phyloP scores from a whole-genome alignment of 768 basidiomycete species.

The Termitomyces sp. region DNA sequence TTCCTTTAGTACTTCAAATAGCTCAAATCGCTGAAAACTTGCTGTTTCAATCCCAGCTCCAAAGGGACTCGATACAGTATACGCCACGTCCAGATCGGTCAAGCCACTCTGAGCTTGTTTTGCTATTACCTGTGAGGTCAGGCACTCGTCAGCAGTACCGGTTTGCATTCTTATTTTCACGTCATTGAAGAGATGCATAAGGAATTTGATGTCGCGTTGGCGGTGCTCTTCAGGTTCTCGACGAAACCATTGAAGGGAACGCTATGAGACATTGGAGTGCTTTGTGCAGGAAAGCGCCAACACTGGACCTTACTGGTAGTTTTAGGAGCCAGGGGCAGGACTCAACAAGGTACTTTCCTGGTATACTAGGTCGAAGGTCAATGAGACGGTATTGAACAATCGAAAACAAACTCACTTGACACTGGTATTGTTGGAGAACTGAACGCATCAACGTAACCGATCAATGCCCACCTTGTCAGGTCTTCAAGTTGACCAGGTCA shows the following conservation, averaged over 20 bases:
- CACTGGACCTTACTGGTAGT: slow-evolving; percentile 30
- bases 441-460: neutral
- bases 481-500: neutral
- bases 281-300: neutral
- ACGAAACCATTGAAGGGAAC: slow-evolving; percentile 41
- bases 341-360: slow-evolving; percentile 48
- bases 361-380: slow-evolving; percentile 30
- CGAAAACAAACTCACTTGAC: neutral
- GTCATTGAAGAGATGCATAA: slow-evolving; percentile 37
- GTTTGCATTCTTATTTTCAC: slow-evolving; percentile 38
- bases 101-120: slow-evolving; percentile 34
- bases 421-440: neutral
- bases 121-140: slow-evolving; percentile 34
- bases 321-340: slow-evolving; percentile 44
- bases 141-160: slow-evolving; percentile 36
- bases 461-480: neutral
- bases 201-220: slow-evolving; percentile 35
- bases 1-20: neutral
- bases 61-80: slow-evolving; percentile 42
- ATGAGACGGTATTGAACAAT: neutral
- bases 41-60: slow-evolving; percentile 40
- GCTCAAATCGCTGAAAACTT: neutral
- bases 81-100: slow-evolving; percentile 40
- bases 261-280: slow-evolving; percentile 16
- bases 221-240: slow-evolving; percentile 34